These are phyloP conservation scores for Urtica urens DNA, from an alignment of 306 rosid genomes.

Conservation along the genomic window DNA sequence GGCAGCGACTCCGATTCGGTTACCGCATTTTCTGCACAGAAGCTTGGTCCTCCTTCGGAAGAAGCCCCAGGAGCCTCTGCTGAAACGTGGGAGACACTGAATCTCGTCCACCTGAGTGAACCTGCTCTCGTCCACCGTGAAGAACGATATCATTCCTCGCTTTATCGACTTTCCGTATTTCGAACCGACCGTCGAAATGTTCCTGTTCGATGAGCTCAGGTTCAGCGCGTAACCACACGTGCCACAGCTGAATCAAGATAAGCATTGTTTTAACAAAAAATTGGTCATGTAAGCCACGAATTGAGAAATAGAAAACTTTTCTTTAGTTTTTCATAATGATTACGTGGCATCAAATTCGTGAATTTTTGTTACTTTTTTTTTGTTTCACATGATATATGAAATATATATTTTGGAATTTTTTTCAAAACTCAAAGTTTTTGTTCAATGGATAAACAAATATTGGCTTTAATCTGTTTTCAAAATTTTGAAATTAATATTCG, in stretches of 20 bases:
- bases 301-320: no score
- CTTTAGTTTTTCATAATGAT: no score
- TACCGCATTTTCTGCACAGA: constrained; percentile 80
- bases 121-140: constrained; percentile 63
- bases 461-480: no score
- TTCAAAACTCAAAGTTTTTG: no score
- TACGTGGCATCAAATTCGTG: no score
- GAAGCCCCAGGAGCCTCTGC: constrained; percentile 59
- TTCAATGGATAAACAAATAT: no score
- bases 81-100: constrained; percentile 57
- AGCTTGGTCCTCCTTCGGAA: constrained; percentile 66
- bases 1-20: constrained; percentile 52
- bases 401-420: no score
- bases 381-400: no score
- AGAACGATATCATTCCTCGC: constrained; percentile 73
- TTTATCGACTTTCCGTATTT: constrained; percentile 81
- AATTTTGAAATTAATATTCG: no score
- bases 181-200: constrained; percentile 59
- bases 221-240: constrained; percentile 75
- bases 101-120: constrained; percentile 64
- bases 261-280: no score
- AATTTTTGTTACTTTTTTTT: no score
- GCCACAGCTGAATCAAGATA: constrained; percentile 61
- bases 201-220: constrained; percentile 61
- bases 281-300: no score